Base-by-base conservation (phyloP, 1,139 yeast genomes). In the Hansenula anomala region DNA sequence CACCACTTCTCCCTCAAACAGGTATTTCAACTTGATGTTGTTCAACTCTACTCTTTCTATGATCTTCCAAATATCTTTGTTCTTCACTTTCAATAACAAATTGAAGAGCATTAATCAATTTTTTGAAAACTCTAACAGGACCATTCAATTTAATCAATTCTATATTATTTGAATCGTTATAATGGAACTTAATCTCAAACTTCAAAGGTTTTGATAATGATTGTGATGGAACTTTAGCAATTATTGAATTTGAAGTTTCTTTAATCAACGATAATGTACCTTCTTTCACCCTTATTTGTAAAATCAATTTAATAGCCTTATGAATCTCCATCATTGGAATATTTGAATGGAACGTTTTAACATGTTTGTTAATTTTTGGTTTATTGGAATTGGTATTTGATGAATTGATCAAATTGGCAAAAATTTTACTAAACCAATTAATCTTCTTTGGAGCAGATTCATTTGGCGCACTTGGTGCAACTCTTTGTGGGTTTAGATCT, bases 131-230 rank as follows among this genome's bases (percentile, higher is more conserved):
- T 52, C 69, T 75, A 26, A 66, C 65, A n/a, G 80, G 71, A 11
- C 87, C 87, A 54, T 71, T 75, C 27, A 69, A 57, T 54, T 71
- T 74, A 31, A 63, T 65, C 42, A 80, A 62, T 43, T 71, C 71
- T 40, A 79, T 63, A 23, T 49, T 48, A 36, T 49, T 50, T 2
- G 38, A 22, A 3, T 45, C 48, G 18, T 46, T 42, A 23, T n/a
- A n/a, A n/a, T 69, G 60, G 18, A 73, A 64, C 40, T 62, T 70
- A 33, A 75, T 71, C 48, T 64, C 66, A 51, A 75, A 75, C 46
- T 63, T 67, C 47, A 75, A 59, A 44, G 71, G 73, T 39, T 73
- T 60, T 7, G 78, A 77, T 39, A 65, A 58, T 2, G 77, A 72
- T 36, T 66, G 64, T n/a, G 73, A 57, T 14, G 80, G 78, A 16